Evolutionary conservation across 2,329 filamentous ascomycete genomes (phyloP).

Genomic region (Elsinoe perseae): DNA sequence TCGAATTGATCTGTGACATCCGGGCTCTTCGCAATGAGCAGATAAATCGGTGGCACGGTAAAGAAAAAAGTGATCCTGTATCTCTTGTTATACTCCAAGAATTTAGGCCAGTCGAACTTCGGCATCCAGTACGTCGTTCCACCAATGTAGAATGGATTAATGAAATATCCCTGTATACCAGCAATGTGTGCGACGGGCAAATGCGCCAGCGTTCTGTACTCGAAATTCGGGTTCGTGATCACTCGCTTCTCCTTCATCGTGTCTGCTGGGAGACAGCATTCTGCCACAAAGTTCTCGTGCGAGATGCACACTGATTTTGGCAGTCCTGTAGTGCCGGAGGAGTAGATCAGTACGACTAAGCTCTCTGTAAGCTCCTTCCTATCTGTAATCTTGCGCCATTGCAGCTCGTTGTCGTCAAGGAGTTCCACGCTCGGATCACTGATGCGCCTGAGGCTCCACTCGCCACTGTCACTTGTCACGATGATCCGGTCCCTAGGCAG

Average conservation of each 20-base stretch:
- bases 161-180: conserved; percentile 34
- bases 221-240: conserved; percentile 17
- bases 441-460: conserved; percentile 30
- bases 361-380: conserved; percentile 39
- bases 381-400: conserved; percentile 51
- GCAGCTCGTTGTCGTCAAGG: conserved; percentile 32
- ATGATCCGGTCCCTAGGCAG: conserved; percentile 43
- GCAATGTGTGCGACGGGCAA: conserved; percentile 37
- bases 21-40: conserved; percentile 51
- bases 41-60: conserved; percentile 54
- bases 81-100: conserved; percentile 46
- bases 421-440: conserved; percentile 22
- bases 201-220: conserved; percentile 32
- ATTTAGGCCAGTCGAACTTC: conserved; percentile 49
- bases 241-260: conserved; percentile 11
- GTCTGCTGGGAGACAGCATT: conserved; percentile 11
- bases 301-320: conserved; percentile 35
- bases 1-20: conserved; percentile 38
- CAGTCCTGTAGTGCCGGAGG: conserved; percentile 41
- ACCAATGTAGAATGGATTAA: conserved; percentile 34
- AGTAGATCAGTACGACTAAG: conserved; percentile 39
- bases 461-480: conserved; percentile 35
- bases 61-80: conserved; percentile 49
- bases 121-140: conserved; percentile 54
- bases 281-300: conserved; percentile 25